Conservation (phyloP, 805 yeast genomes). For the Candida patagonica region DNA sequence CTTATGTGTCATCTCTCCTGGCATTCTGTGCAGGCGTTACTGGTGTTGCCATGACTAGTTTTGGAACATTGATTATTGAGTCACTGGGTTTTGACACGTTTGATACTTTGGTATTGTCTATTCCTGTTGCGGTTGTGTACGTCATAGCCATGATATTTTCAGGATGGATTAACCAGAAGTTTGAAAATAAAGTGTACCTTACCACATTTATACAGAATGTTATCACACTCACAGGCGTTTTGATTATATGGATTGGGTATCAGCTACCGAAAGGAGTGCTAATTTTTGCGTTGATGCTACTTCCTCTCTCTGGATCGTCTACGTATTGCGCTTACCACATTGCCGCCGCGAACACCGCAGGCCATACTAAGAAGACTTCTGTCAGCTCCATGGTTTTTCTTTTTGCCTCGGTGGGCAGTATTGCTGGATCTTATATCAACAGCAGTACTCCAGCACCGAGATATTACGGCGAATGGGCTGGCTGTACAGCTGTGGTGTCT, state of each 20-base stretch:
- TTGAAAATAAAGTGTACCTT: slow-evolving; percentile 10
- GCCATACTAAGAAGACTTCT: slow-evolving; percentile 47
- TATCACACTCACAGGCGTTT: slow-evolving; percentile 25
- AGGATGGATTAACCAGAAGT: slow-evolving; percentile 7
- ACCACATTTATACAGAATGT: slow-evolving; percentile 30
- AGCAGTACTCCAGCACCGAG: slow-evolving; percentile 8
- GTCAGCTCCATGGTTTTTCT: slow-evolving; percentile 38
- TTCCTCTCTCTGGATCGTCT: slow-evolving; percentile 28
- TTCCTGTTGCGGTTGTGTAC: slow-evolving; percentile 41
- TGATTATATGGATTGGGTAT: too few relatives aligned
- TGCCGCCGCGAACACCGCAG: slow-evolving; percentile 35
- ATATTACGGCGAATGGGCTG: too few relatives aligned
- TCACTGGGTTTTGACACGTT: slow-evolving; percentile 37
- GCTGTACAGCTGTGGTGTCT: too few relatives aligned
- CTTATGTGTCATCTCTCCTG: slow-evolving; percentile 36
- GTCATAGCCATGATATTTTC: slow-evolving; percentile 19
- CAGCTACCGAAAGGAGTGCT: too few relatives aligned
- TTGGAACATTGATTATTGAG: slow-evolving; percentile 36
- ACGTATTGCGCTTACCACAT: too few relatives aligned
- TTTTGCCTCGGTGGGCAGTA: slow-evolving; percentile 46
- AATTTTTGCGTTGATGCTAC: slow-evolving; percentile 33
- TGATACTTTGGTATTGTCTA: slow-evolving; percentile 35
- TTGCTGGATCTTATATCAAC: slow-evolving; percentile 36
- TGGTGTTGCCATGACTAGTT: slow-evolving; percentile 48
- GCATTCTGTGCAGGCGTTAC: slow-evolving; percentile 37